Evolutionary conservation across 352 stramenopile genomes (phyloP).

Genomic region (Phytophthora europaea): DNA sequence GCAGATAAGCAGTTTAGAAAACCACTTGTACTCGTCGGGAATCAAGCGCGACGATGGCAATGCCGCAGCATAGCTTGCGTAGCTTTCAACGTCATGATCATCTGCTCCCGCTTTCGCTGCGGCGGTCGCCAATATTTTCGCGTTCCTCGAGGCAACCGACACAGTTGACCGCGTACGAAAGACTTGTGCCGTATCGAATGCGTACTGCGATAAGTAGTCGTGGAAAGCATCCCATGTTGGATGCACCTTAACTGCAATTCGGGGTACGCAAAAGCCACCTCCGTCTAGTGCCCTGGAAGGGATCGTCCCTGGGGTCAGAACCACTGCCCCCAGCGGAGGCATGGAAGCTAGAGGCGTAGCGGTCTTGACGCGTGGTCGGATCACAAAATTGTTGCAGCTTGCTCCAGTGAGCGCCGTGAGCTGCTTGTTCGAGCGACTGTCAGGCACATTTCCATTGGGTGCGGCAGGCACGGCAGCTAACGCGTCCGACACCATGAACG

Average conservation of each 20-base stretch:
- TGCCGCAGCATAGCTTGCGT: slow-evolving; percentile 41
- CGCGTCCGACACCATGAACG: slow-evolving; percentile 20
- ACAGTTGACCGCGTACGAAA: slow-evolving; percentile 84
- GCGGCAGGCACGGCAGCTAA: slow-evolving; percentile 1
- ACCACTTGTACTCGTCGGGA: slow-evolving; percentile 71
- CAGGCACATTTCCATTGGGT: slow-evolving; percentile 1
- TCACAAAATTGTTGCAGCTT: slow-evolving; percentile 18
- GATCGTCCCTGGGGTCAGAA: slow-evolving; percentile 46
- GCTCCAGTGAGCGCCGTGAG: slow-evolving; percentile 19
- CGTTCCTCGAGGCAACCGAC: slow-evolving; percentile 66
- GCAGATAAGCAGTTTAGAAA: slow-evolving; percentile 83
- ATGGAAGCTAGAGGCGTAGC: slow-evolving; percentile 12
- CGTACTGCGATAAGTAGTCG: slow-evolving; percentile 64
- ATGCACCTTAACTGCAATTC: slow-evolving; percentile 59
- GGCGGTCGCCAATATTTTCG: slow-evolving; percentile 45
- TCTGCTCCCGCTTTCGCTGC: slow-evolving; percentile 32
- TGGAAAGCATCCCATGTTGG: slow-evolving; percentile 72
- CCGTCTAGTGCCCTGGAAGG: slow-evolving; percentile 38
- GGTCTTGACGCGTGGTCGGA: slow-evolving; percentile 20
- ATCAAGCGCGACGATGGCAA: slow-evolving; percentile 50
- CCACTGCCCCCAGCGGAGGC: slow-evolving; percentile 29
- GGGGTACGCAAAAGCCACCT: slow-evolving; percentile 41
- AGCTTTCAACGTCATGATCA: slow-evolving; percentile 41
- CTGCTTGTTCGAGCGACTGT: slow-evolving; percentile 12
- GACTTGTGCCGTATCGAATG: slow-evolving; percentile 64